Evolutionary conservation across 805 yeast genomes (phyloP), one percentile per base, ranked within the genome.

Genomic region (Hanseniaspora mollemarum): DNA sequence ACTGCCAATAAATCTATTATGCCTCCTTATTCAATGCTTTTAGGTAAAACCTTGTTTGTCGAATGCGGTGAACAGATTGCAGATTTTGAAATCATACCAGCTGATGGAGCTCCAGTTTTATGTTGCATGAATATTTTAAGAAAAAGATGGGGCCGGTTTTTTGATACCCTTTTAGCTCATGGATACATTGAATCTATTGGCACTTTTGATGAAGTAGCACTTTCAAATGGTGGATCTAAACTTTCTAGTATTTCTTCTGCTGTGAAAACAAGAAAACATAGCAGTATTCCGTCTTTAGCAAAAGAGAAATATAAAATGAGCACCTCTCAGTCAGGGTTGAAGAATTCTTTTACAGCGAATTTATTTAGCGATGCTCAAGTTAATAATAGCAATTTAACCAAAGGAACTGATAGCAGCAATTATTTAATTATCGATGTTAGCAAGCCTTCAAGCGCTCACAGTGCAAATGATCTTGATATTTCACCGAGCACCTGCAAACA

Each of bases 121-220:
- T 77, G 80, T 3, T 81, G 88, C 0, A 54, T 78, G 43, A 71
- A 69, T 55, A 66, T 83, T 3, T 68, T 84, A 49, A 71, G 83
- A 56, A 81, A 79, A 56, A 69, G 92, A 59, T 84, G 94, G 94
- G 92, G 92, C 0, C 63, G 76, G 31, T 80, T 75, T 54, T 84
- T 84, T 59, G 80, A 80, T 55, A 71, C 71, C 55, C 55, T 83
- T 16, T 62, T 83, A 36, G 70, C 87, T 0, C 72, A 75, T 57
- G 83, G 81, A 1, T 84, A 82, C 61, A 77, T 81, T 0, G 68
- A 75, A 53, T 81, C 84, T 8, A 64, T 64, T 9, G 57, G 62
- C 33, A 62, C 60, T 29, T 58, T 66, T 37, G 68, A 67, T 22
- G 46, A 41, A 6, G 4, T 15, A 6, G 6, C 38, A 4, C n/a